Conservation (phyloP, 1,139 yeast genomes). For the Debaryomyces fabryi region DNA sequence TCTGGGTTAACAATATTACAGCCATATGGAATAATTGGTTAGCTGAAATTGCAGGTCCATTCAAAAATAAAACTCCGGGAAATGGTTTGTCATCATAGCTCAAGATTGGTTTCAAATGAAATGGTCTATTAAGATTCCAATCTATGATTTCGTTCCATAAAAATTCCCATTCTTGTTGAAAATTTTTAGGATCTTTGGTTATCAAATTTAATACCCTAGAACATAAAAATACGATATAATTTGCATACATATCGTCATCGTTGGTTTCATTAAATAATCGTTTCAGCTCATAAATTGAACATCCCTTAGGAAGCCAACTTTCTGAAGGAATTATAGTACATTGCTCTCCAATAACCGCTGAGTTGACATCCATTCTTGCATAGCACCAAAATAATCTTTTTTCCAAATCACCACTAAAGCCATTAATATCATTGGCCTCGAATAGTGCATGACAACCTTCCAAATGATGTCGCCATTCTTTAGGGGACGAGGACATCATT, state of each 20-base stretch:
- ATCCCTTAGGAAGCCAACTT: constrained; percentile 34
- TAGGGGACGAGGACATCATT: constrained; percentile 36
- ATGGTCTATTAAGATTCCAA: constrained; percentile 38
- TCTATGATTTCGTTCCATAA: constrained; percentile 36
- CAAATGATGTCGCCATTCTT: constrained; percentile 38
- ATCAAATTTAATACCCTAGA: constrained; percentile 37
- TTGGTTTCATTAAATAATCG: constrained; percentile 21
- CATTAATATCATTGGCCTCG: constrained; percentile 36
- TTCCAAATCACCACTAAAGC: constrained; percentile 33
- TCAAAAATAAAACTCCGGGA: constrained; percentile 36
- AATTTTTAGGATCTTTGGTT: constrained; percentile 21
- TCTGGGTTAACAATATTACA: constrained; percentile 38
- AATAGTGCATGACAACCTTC: constrained; percentile 42
- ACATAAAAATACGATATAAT: constrained; percentile 39
- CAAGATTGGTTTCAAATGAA: constrained; percentile 30
- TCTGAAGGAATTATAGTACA: constrained; percentile 33
- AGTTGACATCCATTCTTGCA: constrained; percentile 41
- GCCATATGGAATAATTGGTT: constrained; percentile 45
- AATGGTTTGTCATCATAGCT: constrained; percentile 32
- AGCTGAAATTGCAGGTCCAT: constrained; percentile 41
- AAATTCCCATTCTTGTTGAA: constrained; percentile 36
- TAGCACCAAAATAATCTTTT: constrained; percentile 41
- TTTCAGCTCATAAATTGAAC: constrained; percentile 23
- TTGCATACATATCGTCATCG: constrained; percentile 41
- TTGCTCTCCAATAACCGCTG: constrained; percentile 37